Evolutionary conservation across 2,329 filamentous ascomycete genomes (phyloP), one percentile per base, ranked within the genome.

Genomic region (Phyllosticta citribraziliensis): DNA sequence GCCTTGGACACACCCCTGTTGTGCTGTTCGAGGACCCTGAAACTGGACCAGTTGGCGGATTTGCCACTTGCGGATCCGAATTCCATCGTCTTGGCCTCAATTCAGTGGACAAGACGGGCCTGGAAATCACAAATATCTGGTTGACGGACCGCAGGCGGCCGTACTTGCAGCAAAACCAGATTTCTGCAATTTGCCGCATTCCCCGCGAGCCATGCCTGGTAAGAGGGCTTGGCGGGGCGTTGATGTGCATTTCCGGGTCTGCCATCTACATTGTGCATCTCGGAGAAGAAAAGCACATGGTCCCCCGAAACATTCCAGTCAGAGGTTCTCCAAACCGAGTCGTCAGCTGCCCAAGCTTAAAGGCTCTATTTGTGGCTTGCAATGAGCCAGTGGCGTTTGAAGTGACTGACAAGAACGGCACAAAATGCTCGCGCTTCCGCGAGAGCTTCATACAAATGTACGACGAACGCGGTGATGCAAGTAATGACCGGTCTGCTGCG

Each of bases 211-310:
- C 74, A 20, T 71, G 74, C 40, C 65, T 70, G 24, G 70, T 74
- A 14, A 69, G 76, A 56, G 69, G 74, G 14, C 67, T 78, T 11
- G 70, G 71, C 14, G 76, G 76, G 1, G 75, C 78, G 47, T 67
- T 82, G 10, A 76, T 81, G 52, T 79, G 76, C 50, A 75, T 80
- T 55, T 75, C 76, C 19, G 76, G 78, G 25, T 73, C 75, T 11
- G 73, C 78, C 25, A 72, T 82, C 62, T 70, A 80, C 12, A 76
- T 79, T 56, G 78, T 79, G 25, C 76, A 75, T 50, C 64, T 83
- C 33, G 76, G 79, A 56, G 70, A 70, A 50, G 71, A 74, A 35
- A 65, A 71, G 54, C 76, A 73, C 63, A 69, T 72, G 50, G 71
- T 80, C 30, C 74, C 76, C 10, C 72, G 75, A 35, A 71, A 72